Conservation (phyloP, 2,329 filamentous ascomycete genomes). For the Blastomyces emzantsi region DNA sequence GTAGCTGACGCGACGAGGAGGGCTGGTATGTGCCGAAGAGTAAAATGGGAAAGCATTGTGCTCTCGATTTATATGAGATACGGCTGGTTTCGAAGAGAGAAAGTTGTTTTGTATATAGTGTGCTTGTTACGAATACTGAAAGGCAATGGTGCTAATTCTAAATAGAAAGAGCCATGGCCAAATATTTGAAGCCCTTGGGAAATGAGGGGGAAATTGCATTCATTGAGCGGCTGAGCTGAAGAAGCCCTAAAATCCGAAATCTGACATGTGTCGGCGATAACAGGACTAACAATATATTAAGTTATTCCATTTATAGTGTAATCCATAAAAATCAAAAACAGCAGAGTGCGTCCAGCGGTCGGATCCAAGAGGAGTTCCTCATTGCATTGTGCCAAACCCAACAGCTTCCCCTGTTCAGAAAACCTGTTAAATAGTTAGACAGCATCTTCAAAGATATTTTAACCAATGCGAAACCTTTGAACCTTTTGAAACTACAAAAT, state of each 20-base stretch:
- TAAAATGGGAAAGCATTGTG: slow-evolving; percentile 9
- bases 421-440: too few relatives aligned
- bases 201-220: too few relatives aligned
- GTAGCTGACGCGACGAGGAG: slow-evolving; percentile 23
- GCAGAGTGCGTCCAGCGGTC: background rate
- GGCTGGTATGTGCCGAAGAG: slow-evolving; percentile 11
- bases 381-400: too few relatives aligned
- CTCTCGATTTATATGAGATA: background rate
- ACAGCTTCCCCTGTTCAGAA: too few relatives aligned
- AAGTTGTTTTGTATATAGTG: background rate
- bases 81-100: background rate
- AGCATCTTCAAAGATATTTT: background rate
- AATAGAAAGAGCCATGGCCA: background rate
- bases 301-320: too few relatives aligned
- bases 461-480: background rate
- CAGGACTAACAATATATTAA: too few relatives aligned
- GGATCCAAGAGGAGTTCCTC: background rate
- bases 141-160: background rate
- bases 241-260: background rate
- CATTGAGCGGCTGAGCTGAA: too few relatives aligned
- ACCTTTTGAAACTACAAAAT: background rate
- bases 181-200: background rate
- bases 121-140: background rate
- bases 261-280: background rate
- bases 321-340: too few relatives aligned